Conservation (phyloP, 2,329 filamentous ascomycete genomes). For the Pezicula radicicola region DNA sequence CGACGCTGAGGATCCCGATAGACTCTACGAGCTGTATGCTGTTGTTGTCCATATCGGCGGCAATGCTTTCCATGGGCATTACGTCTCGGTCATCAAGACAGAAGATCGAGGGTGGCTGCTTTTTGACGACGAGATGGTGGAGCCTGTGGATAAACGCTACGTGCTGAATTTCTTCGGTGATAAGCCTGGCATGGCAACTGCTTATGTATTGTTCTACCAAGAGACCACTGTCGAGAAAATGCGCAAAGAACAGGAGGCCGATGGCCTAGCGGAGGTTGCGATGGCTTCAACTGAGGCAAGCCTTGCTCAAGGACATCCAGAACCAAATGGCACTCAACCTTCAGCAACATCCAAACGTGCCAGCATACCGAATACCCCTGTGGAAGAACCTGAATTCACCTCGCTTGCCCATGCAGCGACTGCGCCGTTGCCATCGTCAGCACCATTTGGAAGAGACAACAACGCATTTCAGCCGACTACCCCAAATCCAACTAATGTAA, state of each 20-base stretch:
- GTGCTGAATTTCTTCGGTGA: conserved; percentile 98
- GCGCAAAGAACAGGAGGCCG: conserved; percentile 76
- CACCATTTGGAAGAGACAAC: conserved; percentile 1
- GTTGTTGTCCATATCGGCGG: conserved; percentile 97
- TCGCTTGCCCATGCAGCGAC: conserved; percentile 66
- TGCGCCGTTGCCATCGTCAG: conserved; percentile 43
- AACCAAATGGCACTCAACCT: conserved; percentile 36
- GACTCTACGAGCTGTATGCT: conserved; percentile 93
- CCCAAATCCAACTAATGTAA: conserved; percentile 9
- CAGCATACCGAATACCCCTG: conserved; percentile 44
- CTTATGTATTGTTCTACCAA: conserved; percentile 97
- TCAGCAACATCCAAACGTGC: conserved; percentile 46
- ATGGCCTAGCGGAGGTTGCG: conserved; percentile 62
- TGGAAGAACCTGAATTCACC: conserved; percentile 50
- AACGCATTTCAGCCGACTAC: conserved; percentile 21
- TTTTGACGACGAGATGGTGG: conserved; percentile 98
- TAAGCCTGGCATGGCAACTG: conserved; percentile 84
- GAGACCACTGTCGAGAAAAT: conserved; percentile 73
- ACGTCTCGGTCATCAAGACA: conserved; percentile 97
- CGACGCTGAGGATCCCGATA: conserved; percentile 88
- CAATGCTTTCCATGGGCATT: conserved; percentile 95
- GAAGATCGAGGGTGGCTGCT: conserved; percentile 93
- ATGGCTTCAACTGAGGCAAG: conserved; percentile 54
- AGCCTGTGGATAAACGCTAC: conserved; percentile 94
- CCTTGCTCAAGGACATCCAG: conserved; percentile 46